A percentile compares a stretch with the other conserved stretches of the same genome.
Conservation (phyloP, 768 basidiomycete species). For the Rhizopogon sp. region DNA sequence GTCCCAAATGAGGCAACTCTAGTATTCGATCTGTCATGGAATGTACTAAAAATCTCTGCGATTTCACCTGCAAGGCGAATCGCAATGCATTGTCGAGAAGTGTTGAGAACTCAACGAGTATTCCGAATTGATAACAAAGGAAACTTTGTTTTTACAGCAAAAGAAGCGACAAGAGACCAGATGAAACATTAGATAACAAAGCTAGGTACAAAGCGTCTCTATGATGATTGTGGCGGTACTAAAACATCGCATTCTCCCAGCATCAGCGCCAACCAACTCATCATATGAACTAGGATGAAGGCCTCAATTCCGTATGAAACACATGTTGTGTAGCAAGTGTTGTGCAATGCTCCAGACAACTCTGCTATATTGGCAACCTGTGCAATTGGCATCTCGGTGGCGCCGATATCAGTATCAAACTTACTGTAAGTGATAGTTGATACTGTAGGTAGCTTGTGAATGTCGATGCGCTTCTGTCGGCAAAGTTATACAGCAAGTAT, state of each 20-base stretch:
- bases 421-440: neutral
- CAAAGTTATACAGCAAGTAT: neutral
- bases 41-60: too few species aligned
- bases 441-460: neutral
- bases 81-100: neutral
- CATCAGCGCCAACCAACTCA: neutral
- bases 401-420: neutral
- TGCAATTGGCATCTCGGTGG: slow-evolving; percentile 1
- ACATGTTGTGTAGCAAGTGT: neutral
- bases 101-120: neutral
- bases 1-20: neutral
- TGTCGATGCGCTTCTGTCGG: neutral
- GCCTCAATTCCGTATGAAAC: neutral
- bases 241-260: neutral
- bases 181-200: neutral
- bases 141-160: neutral
- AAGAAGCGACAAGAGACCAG: neutral
- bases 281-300: neutral
- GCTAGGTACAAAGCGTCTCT: neutral
- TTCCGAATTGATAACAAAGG: neutral
- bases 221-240: neutral
- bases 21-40: neutral
- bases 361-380: neutral
- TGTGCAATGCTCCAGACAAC: neutral
- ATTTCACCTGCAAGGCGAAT: neutral